These are phyloP conservation scores for Syncephalastrum contaminatum DNA, from an alignment of 371 early-diverging fungal species.

Conservation along the genomic window DNA sequence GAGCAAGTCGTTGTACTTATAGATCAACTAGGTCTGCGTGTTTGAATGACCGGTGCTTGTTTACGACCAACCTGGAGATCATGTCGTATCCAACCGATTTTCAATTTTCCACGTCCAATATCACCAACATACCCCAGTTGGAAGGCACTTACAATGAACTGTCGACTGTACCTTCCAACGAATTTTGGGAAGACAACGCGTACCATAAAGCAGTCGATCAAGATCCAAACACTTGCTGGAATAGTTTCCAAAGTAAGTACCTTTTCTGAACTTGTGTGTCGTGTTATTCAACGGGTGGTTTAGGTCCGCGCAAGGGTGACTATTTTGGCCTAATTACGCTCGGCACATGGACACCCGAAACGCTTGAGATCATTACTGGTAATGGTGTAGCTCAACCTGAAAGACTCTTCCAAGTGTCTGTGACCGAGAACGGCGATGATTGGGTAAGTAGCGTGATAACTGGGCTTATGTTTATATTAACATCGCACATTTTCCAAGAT, in stretches of 20 bases:
- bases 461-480: too few species aligned
- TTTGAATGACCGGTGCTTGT: slow-evolving; percentile 56
- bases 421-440: slow-evolving; percentile 19
- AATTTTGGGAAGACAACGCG: slow-evolving; percentile 49
- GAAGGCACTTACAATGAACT: slow-evolving; percentile 11
- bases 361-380: slow-evolving; percentile 27
- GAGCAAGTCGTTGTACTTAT: neutral
- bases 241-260: slow-evolving; percentile 40
- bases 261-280: neutral
- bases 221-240: slow-evolving; percentile 60
- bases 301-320: slow-evolving; percentile 38
- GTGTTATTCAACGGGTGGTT: slow-evolving; percentile 2
- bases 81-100: slow-evolving; percentile 42
- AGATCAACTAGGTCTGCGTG: slow-evolving; percentile 45
- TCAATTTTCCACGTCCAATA: slow-evolving; percentile 30
- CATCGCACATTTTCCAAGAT: too few species aligned
- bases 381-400: slow-evolving; percentile 25
- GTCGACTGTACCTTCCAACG: slow-evolving; percentile 25
- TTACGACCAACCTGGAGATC: slow-evolving; percentile 56
- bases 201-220: slow-evolving; percentile 58
- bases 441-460: slow-evolving; percentile 19
- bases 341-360: slow-evolving; percentile 24
- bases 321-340: slow-evolving; percentile 55
- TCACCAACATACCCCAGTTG: slow-evolving; percentile 28
- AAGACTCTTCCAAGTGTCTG: slow-evolving; percentile 22